Percentiles rank a stretch among this genome's conserved stretches.
These are phyloP conservation scores for Tephrocybe sp. DNA, from an alignment of 768 basidiomycete genomes.

Conservation along the genomic window DNA sequence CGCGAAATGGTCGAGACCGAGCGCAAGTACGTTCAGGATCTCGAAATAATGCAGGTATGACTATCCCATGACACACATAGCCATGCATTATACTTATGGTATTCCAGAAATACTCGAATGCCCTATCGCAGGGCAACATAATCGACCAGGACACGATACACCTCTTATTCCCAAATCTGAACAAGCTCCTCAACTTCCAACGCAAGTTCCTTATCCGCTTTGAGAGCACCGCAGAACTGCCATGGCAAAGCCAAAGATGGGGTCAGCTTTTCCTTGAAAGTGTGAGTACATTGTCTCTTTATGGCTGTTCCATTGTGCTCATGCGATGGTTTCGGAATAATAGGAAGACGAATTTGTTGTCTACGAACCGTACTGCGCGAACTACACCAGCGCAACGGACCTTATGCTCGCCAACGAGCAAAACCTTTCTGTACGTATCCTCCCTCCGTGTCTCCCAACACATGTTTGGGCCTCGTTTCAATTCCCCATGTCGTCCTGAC, in stretches of 20 bases:
- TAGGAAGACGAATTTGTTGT: conserved; percentile 96
- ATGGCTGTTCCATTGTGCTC: conserved; percentile 42
- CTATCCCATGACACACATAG: conserved; percentile 10
- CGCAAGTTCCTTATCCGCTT: conserved; percentile 89
- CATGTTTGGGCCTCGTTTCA: conserved; percentile 14
- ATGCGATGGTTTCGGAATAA: conserved; percentile 38
- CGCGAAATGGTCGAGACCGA: conserved; percentile 94
- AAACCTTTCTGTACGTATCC: conserved; percentile 73
- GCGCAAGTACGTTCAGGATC: conserved; percentile 93
- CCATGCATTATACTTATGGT: conserved; percentile 20
- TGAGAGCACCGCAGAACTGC: conserved; percentile 79
- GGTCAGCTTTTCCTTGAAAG: conserved; percentile 81
- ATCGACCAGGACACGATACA: conserved; percentile 96
- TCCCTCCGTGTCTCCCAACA: conserved; percentile 15
- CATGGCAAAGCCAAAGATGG: conserved; percentile 88
- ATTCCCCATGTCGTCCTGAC: conserved; percentile 4
- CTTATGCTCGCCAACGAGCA: conserved; percentile 86
- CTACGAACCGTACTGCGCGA: conserved; percentile 97
- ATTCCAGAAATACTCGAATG: conserved; percentile 84
- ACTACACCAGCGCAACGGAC: conserved; percentile 86
- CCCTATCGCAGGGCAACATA: conserved; percentile 76
- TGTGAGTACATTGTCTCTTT: conserved; percentile 58
- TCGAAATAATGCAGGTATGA: conserved; percentile 94
- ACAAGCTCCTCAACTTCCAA: conserved; percentile 95
- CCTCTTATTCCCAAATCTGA: conserved; percentile 91